Evolutionary conservation across 2,329 filamentous ascomycete species (phyloP).

Genomic region (Colletotrichum filicis): DNA sequence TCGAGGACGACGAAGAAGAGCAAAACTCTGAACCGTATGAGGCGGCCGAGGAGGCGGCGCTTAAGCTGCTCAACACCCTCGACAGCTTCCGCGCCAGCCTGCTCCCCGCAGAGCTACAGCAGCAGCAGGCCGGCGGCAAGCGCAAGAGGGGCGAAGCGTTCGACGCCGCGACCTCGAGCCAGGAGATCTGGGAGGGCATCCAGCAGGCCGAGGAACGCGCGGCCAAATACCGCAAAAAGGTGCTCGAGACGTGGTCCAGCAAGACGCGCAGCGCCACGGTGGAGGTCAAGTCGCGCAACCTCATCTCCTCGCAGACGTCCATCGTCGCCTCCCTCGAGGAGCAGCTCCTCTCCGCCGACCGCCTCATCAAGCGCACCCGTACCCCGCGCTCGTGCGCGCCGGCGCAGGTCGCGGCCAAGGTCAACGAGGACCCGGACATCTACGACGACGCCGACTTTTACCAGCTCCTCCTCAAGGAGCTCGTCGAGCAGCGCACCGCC

Average conservation of each 20-base stretch:
- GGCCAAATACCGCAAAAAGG: slow-evolving; percentile 71
- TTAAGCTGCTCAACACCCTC: slow-evolving; percentile 86
- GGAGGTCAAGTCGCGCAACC: slow-evolving; percentile 66
- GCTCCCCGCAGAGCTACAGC: slow-evolving; percentile 49
- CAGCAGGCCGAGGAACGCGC: slow-evolving; percentile 70
- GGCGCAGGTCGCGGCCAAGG: slow-evolving; percentile 68
- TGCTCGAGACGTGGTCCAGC: slow-evolving; percentile 90
- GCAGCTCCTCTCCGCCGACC: slow-evolving; percentile 74
- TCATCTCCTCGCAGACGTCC: slow-evolving; percentile 64
- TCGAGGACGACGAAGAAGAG: slow-evolving; percentile 51
- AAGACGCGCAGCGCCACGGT: slow-evolving; percentile 73
- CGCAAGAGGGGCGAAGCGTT: slow-evolving; percentile 61
- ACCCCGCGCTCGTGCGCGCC: slow-evolving; percentile 83
- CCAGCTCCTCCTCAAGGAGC: slow-evolving; percentile 89
- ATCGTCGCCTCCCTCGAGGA: slow-evolving; percentile 76
- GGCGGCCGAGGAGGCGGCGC: slow-evolving; percentile 85
- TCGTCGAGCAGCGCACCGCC: slow-evolving; percentile 87
- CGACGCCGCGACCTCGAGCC: slow-evolving; percentile 66
- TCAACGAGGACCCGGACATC: slow-evolving; percentile 69
- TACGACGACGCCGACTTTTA: slow-evolving; percentile 98
- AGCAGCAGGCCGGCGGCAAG: slow-evolving; percentile 66
- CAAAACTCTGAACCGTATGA: slow-evolving; percentile 67
- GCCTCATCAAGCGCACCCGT: slow-evolving; percentile 75
- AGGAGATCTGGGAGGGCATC: slow-evolving; percentile 80
- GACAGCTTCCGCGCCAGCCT: slow-evolving; percentile 75